Evolutionary conservation across 1,284 basidiomycete species (phyloP), one percentile per base, ranked within the genome.

Genomic region (Cryptococcus maquisensis): DNA sequence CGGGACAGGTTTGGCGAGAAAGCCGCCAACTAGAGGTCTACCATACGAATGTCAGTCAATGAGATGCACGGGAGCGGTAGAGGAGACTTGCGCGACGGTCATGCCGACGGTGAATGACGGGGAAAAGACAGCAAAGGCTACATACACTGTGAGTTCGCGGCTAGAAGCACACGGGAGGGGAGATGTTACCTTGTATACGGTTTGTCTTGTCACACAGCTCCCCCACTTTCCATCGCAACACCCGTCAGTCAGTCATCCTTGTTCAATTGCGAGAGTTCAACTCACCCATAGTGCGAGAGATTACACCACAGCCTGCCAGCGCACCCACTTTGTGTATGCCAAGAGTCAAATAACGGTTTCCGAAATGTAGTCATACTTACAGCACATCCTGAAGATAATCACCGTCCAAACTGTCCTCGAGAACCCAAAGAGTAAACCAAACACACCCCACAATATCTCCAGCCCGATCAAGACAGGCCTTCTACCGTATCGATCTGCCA

Each of bases 131-230:
- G 71, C 67, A 42, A 71, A 73, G 5, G 61, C 68, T 71, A 23
- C 18, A 21, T n/a, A 13, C 12, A 32, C 0, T 10, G n/a, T 20
- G 36, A 15, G 26, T 37, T n/a, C 41, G 35, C 20, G 43, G 28
- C n/a, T n/a, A 48, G 1, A 15, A 13, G 35, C 13, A 21, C 15
- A 37, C 23, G 40, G 42, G 23, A 12, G 8, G 20, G 9, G 8
- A 6, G 60, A 32, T 26, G n/a, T n/a, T n/a, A 66, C 69, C 68
- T 56, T 69, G 54, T 16, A 71, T 58, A 5, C 68, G 49, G 53
- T 73, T 70, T 7, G 62, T 59, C 54, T 64, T 66, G 50, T 73
- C 69, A 43, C 69, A 73, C 47, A 73, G 41, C 54, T 73, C 69
- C 10, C 66, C 39, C 39, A 40, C 39, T 32, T 32, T 32, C 28